These are phyloP conservation scores for Papilionanthe hybrid DNA, from an alignment of 116 monocot genomes.

Conservation along the genomic window DNA sequence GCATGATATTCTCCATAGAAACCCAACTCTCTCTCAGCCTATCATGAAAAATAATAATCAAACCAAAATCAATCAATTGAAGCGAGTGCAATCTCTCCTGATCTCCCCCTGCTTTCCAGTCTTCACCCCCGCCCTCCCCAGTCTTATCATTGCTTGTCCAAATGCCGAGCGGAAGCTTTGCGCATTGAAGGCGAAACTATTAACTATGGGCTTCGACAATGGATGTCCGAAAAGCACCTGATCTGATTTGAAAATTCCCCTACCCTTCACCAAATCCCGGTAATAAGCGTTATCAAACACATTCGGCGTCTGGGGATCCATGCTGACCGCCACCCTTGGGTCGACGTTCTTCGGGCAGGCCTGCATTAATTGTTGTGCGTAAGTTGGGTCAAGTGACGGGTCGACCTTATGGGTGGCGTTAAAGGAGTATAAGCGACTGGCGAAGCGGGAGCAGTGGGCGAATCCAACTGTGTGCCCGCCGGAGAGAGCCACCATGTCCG, in stretches of 20 bases:
- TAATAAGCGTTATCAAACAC: conserved; percentile 64
- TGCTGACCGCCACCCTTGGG: conserved; percentile 47
- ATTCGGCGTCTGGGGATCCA: conserved; percentile 58
- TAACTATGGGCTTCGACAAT: conserved; percentile 22
- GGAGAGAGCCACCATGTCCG: conserved; percentile 71
- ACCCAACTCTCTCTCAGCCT: background rate
- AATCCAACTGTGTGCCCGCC: conserved; percentile 72
- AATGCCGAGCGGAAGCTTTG: conserved; percentile 44
- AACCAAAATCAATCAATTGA: conserved; percentile 24
- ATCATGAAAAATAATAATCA: background rate
- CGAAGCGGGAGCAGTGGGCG: conserved; percentile 70
- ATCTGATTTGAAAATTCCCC: conserved; percentile 61
- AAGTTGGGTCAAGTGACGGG: conserved; percentile 37
- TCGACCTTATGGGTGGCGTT: conserved; percentile 23
- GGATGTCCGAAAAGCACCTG: conserved; percentile 37
- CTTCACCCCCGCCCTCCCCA: conserved; percentile 64
- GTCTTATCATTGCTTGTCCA: conserved; percentile 39
- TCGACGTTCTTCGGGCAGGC: conserved; percentile 48
- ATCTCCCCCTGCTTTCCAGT: conserved; percentile 52
- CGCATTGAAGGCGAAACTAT: conserved; percentile 31
- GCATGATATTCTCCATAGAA: background rate
- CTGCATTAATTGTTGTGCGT: conserved; percentile 41
- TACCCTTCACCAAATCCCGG: conserved; percentile 32
- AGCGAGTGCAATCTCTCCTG: conserved; percentile 45
- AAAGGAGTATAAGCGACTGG: conserved; percentile 52